Base-by-base conservation (phyloP, 2,329 filamentous ascomycete genomes). In the Beauveria brongniartii region DNA sequence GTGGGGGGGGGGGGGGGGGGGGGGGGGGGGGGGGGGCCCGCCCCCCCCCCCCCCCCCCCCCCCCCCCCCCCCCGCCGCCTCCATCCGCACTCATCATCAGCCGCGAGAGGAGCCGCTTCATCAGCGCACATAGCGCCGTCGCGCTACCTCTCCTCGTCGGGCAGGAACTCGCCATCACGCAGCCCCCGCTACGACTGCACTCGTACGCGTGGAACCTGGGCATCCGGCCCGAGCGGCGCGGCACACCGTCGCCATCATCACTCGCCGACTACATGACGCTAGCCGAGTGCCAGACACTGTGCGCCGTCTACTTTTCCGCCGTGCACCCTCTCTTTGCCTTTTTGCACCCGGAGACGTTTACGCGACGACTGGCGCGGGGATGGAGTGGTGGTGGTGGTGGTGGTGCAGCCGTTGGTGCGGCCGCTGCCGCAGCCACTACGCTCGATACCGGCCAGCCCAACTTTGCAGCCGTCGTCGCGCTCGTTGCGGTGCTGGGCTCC, bases 191-290 rank as follows among this genome's bases (percentile, higher is more conserved):
- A 16, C 63, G 64, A 0, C 62, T 65, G 8, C 64, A 65, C 47
- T 64, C 64, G 7, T 65, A 63, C 57, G 64, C 63, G 5, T 65
- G 64, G 64, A 65, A 65, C 44, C 63, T 64, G 10, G 64, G 64
- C 44, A 56, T 63, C n/a, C 59, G 64, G 9, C 57, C 57, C 3
- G 63, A 65, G 50, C 58, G 57, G 7, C 52, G 44, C 10, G 60
- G 58, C 12, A 34, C 58, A 0, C 24, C 55, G 24, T 10, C 56
- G 1, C 24, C 58, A 16, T 18, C 56, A 20, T 46, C 60, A 2
- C 48, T 65, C 28, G 28, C 60, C 3, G 20, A 60, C 18, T 52
- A 51, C 22, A 12, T 63, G 3, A 44, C 54, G 1, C 59, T 59
- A 16, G 30, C 62, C n/a, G 64, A 64, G 22, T 65, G 63, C 30